Evolutionary conservation across 129 eudicot species (phyloP), one percentile per base, ranked within the genome.

Genomic region (Flaveria bidentis): DNA sequence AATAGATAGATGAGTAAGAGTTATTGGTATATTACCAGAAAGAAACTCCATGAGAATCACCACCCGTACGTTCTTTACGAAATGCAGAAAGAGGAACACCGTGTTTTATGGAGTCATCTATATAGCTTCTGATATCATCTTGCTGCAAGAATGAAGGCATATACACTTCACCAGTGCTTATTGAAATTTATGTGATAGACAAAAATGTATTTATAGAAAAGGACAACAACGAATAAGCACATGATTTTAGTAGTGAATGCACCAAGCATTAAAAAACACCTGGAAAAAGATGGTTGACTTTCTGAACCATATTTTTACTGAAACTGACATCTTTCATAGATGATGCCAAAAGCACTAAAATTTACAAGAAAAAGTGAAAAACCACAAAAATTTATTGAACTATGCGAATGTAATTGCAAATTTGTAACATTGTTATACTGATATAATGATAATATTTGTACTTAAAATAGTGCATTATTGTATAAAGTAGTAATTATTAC

Each of bases 41-140:
- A 41, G 97, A 95, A 74, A 91, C 77, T 61, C 99, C 99, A 83
- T 85, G 86, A 61, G 99, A 91, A 84, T 95, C 97, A 70, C 99
- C 99, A 49, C 97, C 99, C 36, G 91, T 75, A 60, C 97, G 96
- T 69, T 89, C 94, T 83, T 95, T 95, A 63, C 99, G 96, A 78
- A 95, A 91, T 83, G 83, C 85, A 56, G 99, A 91, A 49, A 88
- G 92, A 30, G 88, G 91, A 80, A 85, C 86, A 53, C 96, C 97
- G 14, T 87, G 88, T 85, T 91, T 95, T 52, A 95, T 73, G n/a
- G 96, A 87, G 72, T 88, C 85, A 41, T 95, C 99, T 62, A 95
- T 95, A 76, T 87, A 95, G 90, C 85, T 85, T 69, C 95, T 75
- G 65, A 95, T 91, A 73, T 95, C 99, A 78, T 91, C 99, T 91